A percentile compares a stretch with the other conserved stretches of the same genome.
phyloP scores from a whole-genome alignment of 805 yeast genomes.

The Kodamaea kakaduensis region DNA sequence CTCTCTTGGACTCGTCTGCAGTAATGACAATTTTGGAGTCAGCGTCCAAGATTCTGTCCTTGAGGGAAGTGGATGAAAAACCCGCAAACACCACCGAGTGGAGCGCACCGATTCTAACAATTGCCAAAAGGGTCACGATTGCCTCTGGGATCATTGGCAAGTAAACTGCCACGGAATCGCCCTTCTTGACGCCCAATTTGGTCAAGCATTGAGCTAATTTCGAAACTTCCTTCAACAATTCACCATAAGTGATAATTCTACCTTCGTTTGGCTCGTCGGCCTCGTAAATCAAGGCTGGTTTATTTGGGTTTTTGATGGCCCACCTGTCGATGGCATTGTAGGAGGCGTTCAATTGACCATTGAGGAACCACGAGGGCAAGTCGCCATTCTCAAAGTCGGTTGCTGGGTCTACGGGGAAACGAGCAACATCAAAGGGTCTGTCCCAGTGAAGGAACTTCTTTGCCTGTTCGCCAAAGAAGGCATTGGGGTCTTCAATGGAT shows the following conservation, averaged over 20 bases:
- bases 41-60: slow-evolving; percentile 88
- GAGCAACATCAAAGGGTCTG: slow-evolving; percentile 45
- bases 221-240: slow-evolving; percentile 78
- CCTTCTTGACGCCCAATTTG: slow-evolving; percentile 84
- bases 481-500: slow-evolving; percentile 52
- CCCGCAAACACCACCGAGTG: slow-evolving; percentile 98
- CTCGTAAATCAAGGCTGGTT: slow-evolving; percentile 82
- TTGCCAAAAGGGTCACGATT: slow-evolving; percentile 87
- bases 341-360: slow-evolving; percentile 89
- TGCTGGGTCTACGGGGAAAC: slow-evolving; percentile 44
- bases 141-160: slow-evolving; percentile 99
- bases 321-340: slow-evolving; percentile 96
- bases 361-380: slow-evolving; percentile 82
- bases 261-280: slow-evolving; percentile 86
- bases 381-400: slow-evolving; percentile 55
- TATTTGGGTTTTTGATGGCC: slow-evolving; percentile 82
- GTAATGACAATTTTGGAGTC: slow-evolving; percentile 83
- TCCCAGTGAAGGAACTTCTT: slow-evolving; percentile 48
- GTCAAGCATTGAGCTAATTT: slow-evolving; percentile 80
- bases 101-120: slow-evolving; percentile 89
- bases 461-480: slow-evolving; percentile 55
- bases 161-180: slow-evolving; percentile 95
- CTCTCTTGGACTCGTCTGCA: slow-evolving; percentile 93
- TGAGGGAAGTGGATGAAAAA: slow-evolving; percentile 86
- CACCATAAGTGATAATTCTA: slow-evolving; percentile 74